Evolutionary conservation across 805 yeast genomes (phyloP).

Genomic region (Starmera caribaea): DNA sequence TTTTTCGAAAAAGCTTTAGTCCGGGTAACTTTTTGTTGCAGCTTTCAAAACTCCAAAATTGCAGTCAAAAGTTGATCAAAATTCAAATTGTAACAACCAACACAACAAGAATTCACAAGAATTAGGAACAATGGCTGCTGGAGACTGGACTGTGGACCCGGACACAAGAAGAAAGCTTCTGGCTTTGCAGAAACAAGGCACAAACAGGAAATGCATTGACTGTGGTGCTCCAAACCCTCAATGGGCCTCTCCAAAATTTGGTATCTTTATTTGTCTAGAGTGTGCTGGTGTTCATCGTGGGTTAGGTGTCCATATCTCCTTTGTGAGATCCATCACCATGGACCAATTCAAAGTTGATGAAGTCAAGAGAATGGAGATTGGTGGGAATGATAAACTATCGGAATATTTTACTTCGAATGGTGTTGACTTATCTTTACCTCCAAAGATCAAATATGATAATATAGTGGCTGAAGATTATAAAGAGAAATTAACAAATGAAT

Average conservation of each 20-base stretch:
- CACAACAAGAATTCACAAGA: too few relatives aligned
- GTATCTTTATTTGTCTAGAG: constrained; percentile 92
- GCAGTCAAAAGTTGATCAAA: too few relatives aligned
- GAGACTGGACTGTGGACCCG: constrained; percentile 87
- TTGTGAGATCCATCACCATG: constrained; percentile 95
- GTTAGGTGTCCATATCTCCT: constrained; percentile 92
- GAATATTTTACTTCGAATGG: constrained; percentile 67
- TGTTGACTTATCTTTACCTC: constrained; percentile 50
- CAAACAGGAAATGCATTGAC: constrained; percentile 84
- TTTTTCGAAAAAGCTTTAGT: too few relatives aligned
- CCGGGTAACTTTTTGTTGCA: too few relatives aligned
- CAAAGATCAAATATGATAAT: constrained; percentile 74
- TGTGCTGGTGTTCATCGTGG: constrained; percentile 98
- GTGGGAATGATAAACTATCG: constrained; percentile 77
- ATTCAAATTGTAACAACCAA: too few relatives aligned
- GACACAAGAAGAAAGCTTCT: constrained; percentile 75
- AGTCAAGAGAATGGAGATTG: constrained; percentile 80
- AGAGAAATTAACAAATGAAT: constrained; percentile 61
- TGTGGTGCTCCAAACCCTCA: constrained; percentile 96
- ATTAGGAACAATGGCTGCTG: too few relatives aligned
- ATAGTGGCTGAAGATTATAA: constrained; percentile 93
- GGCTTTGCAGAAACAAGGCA: constrained; percentile 72
- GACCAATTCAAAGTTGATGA: constrained; percentile 97
- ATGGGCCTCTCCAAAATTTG: constrained; percentile 99
- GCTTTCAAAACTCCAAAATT: too few relatives aligned